phyloP scores from a whole-genome alignment of 257 asterid genomes.

The Eucommia ulmoides region DNA sequence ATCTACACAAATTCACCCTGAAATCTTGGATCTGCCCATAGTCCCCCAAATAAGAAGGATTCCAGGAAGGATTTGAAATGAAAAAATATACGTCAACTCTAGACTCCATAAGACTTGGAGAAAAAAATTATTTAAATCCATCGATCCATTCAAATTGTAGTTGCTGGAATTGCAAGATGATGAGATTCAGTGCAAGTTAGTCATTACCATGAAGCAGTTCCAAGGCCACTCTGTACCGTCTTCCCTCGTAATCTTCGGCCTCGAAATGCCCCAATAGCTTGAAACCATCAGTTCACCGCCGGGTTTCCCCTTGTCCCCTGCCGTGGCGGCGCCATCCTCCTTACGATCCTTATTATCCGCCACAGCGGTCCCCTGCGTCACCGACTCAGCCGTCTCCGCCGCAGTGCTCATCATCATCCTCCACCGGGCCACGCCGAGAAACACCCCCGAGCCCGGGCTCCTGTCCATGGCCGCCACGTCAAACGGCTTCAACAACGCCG shows the following conservation, averaged over 20 bases:
- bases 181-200: too few species aligned
- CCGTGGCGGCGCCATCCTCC: conserved; percentile 11
- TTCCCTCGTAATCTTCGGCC: conserved; percentile 42
- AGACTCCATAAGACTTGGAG: too few species aligned
- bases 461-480: conserved; percentile 19
- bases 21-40: too few species aligned
- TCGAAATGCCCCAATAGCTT: conserved; percentile 77
- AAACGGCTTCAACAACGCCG: conserved; percentile 14
- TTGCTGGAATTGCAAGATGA: background rate
- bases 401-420: conserved; percentile 49
- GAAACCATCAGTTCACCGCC: conserved; percentile 28
- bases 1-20: background rate
- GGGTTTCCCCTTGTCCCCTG: conserved; percentile 17
- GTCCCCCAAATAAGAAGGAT: background rate
- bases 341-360: conserved; percentile 22
- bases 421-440: conserved; percentile 24
- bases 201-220: conserved; percentile 87
- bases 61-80: background rate
- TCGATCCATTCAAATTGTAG: too few species aligned
- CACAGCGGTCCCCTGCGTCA: conserved; percentile 36
- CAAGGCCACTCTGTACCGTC: conserved; percentile 93
- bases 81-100: background rate
- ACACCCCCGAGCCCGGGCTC: conserved; percentile 20
- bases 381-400: conserved; percentile 30
- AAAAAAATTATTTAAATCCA: too few species aligned